Evolutionary conservation across 805 yeast genomes (phyloP).

Genomic region (Hagleromyces aurorensis): DNA sequence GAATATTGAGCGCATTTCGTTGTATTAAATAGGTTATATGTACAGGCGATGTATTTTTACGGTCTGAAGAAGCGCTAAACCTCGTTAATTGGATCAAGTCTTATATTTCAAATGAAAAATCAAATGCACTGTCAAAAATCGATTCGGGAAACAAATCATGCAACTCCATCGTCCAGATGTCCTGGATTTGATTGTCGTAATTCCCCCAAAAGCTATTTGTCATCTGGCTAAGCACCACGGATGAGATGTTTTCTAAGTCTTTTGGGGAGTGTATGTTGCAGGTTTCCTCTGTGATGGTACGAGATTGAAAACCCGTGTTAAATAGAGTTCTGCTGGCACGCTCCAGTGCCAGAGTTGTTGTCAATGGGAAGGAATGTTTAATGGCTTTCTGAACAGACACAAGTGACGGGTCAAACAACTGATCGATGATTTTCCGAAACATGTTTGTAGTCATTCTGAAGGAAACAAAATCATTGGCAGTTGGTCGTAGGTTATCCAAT

Average conservation of each 20-base stretch:
- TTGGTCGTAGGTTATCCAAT: conserved; percentile 8
- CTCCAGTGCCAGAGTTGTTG: conserved; percentile 18
- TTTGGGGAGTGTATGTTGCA: conserved; percentile 4
- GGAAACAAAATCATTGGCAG: conserved; percentile 8
- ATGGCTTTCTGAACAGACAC: conserved; percentile 7
- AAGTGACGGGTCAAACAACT: conserved; percentile 9
- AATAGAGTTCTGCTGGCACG: conserved; percentile 19
- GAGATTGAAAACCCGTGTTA: conserved; percentile 15
- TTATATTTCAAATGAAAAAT: no score
- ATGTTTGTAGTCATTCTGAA: conserved; percentile 9
- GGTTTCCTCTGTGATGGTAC: conserved; percentile 13
- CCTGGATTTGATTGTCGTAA: conserved; percentile 15
- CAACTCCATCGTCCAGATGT: conserved; percentile 15
- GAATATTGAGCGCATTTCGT: no score
- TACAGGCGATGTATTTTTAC: no score
- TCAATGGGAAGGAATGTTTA: conserved; percentile 13
- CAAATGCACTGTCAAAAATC: no score
- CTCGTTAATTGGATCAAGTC: no score
- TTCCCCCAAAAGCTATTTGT: conserved; percentile 14
- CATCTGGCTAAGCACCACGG: conserved; percentile 12
- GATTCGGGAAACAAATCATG: conserved; percentile 12
- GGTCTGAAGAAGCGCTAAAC: no score
- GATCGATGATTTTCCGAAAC: conserved; percentile 17
- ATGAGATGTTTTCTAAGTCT: conserved; percentile 9
- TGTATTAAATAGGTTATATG: no score